Percentiles rank a stretch among this genome's conserved stretches.
Evolutionary conservation across 2,329 filamentous ascomycete genomes (phyloP).

Genomic region (Akanthomyces uredinophilus): DNA sequence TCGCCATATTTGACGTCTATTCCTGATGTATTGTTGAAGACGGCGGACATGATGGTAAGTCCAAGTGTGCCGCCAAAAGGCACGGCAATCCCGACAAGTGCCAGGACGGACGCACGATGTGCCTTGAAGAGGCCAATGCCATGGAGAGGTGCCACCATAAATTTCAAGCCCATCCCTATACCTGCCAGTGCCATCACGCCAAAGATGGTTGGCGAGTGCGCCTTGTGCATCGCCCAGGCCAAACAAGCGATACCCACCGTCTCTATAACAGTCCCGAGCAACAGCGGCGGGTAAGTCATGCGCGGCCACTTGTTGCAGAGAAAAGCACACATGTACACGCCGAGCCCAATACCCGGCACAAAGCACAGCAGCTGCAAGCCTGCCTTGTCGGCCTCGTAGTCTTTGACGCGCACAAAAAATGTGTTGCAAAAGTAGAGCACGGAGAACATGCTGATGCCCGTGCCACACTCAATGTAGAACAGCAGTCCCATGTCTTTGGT

Average conservation of each 20-base stretch:
- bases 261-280: constrained; percentile 52
- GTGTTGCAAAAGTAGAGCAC: constrained; percentile 65
- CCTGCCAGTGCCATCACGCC: constrained; percentile 63
- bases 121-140: constrained; percentile 57
- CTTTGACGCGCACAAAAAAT: constrained; percentile 59
- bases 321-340: constrained; percentile 53
- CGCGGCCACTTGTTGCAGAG: constrained; percentile 57
- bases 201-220: constrained; percentile 48
- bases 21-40: constrained; percentile 56
- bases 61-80: constrained; percentile 61
- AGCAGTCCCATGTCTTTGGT: constrained; percentile 56
- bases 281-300: constrained; percentile 56
- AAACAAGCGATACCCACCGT: constrained; percentile 54
- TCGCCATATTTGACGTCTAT: constrained; percentile 21
- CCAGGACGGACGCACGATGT: constrained; percentile 53
- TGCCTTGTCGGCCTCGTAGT: constrained; percentile 43
- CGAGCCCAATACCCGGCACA: constrained; percentile 35
- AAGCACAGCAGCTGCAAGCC: constrained; percentile 59
- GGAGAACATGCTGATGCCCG: constrained; percentile 50
- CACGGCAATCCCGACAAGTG: constrained; percentile 52
- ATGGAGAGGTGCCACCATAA: constrained; percentile 61
- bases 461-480: constrained; percentile 56
- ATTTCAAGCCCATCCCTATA: constrained; percentile 56
- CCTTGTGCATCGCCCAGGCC: constrained; percentile 48
- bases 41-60: constrained; percentile 62